Base-by-base conservation (phyloP, 768 basidiomycete genomes). In the Leucogyrophana mollusca region DNA sequence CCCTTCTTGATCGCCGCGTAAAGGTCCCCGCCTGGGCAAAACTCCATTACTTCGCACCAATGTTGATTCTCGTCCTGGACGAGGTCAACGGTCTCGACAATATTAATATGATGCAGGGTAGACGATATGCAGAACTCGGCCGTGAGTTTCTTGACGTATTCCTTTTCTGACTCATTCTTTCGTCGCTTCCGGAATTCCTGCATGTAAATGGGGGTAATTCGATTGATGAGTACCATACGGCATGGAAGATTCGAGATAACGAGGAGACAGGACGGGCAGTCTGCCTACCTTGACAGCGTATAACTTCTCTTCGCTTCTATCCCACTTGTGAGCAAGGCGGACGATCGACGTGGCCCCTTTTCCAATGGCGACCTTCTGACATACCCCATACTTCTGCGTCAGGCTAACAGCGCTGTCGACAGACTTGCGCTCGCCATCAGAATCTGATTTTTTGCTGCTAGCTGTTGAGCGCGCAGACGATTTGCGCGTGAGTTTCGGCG, bases 41-140 rank as follows among this genome's bases (percentile, higher is more conserved):
- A 99, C 67, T 98, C 96, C 95, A 99, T 98, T 37, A 99, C 95
- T 66, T 98, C 96, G 62, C 95, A 99, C 95, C 95, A 99, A 60
- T 93, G 85, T 52, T 91, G 85, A 52, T 73, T 80, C 69, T 99
- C 95, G 67, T 99, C 96, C 59, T 99, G 96, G n/a, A 99, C 89
- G 49, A 99, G 84, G 66, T 99, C 95, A 48, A 99, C 95, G 5
- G 95, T 99, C 73, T 98, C 94, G 61, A 98, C 94, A 58, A 98
- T 81, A 65, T 98, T 98, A 59, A 83, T 73, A 62, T 95, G 94
- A 62, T 92, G 91, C 22, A 98, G 69, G 2, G 94, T 96, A 30
- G 94, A 96, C 35, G 92, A 94, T 52, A 98, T 98, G 69, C 94
- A 98, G 70, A 97, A 98, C 65, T 98, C 95, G 20, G 95, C 93